A percentile compares a stretch with the other conserved stretches of the same genome.
These are phyloP conservation scores for Dactylis glomerata DNA, from an alignment of 176 grass and related monocot species.

Conservation along the genomic window DNA sequence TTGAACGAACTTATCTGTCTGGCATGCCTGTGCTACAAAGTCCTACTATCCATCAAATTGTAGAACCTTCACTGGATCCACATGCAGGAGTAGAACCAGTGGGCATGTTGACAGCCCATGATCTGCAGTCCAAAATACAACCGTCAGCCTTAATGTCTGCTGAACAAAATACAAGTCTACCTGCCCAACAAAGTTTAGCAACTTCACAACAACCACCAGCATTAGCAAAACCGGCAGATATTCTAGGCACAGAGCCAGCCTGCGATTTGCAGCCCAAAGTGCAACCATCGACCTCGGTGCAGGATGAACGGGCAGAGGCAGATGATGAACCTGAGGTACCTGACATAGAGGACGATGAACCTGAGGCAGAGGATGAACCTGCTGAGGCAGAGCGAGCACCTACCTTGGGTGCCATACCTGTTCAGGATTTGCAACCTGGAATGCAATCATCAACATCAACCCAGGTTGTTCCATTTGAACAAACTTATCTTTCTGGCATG, in stretches of 20 bases:
- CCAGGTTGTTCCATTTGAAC: background rate
- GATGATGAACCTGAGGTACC: background rate
- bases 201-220: conserved; percentile 13
- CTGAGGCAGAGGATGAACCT: background rate
- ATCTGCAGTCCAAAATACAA: background rate
- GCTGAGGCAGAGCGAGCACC: no score
- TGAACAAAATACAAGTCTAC: background rate
- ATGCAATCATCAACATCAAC: background rate
- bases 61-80: no score
- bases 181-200: conserved; percentile 17
- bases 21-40: no score
- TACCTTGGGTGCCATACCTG: no score
- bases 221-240: background rate
- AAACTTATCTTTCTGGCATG: background rate
- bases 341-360: no score
- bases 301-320: conserved; percentile 14
- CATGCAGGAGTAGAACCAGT: no score
- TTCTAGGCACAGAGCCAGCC: background rate
- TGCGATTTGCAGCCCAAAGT: conserved; percentile 12
- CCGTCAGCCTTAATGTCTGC: background rate
- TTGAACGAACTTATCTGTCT: no score
- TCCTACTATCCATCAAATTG: no score
- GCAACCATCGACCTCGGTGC: conserved; percentile 8
- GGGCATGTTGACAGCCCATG: no score
- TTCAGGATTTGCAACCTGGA: no score